Evolutionary conservation across 2,329 filamentous ascomycete genomes (phyloP).

Genomic region (Podosphaera leucotricha): DNA sequence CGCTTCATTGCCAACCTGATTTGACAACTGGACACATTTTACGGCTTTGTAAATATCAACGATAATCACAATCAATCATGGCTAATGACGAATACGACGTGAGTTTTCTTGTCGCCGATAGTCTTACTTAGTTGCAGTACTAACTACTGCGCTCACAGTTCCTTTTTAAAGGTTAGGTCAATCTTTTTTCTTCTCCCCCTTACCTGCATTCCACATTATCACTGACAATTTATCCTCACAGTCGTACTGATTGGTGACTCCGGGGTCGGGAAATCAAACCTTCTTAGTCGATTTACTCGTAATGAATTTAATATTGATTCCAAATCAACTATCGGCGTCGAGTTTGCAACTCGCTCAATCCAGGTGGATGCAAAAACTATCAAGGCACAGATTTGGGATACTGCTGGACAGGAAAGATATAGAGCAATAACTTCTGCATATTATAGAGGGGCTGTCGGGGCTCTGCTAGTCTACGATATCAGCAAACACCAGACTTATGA

Average conservation of each 20-base stretch:
- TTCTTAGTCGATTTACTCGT: conserved; percentile 95
- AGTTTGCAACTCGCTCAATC: conserved; percentile 95
- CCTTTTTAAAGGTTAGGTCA: conserved; percentile 75
- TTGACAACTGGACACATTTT: too few species aligned
- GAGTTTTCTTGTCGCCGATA: conserved; percentile 22
- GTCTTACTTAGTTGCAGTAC: too few species aligned
- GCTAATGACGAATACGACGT: conserved; percentile 99
- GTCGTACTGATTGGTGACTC: conserved; percentile 98
- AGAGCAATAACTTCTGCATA: conserved; percentile 97
- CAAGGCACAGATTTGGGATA: conserved; percentile 99
- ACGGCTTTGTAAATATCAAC: background rate
- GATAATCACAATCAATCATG: conserved; percentile 35
- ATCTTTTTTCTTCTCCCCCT: conserved; percentile 9
- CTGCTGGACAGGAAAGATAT: conserved; percentile 94
- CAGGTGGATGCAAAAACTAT: conserved; percentile 99
- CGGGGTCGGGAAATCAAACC: conserved; percentile 98
- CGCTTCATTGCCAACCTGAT: too few species aligned
- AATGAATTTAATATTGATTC: conserved; percentile 99
- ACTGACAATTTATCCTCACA: conserved; percentile 21
- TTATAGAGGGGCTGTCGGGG: conserved; percentile 92
- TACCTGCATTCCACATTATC: conserved; percentile 8
- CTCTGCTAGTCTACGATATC: conserved; percentile 96
- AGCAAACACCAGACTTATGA: conserved; percentile 99
- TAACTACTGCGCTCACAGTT: too few species aligned
- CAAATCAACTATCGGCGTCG: conserved; percentile 98